These are phyloP conservation scores for Eucalyptus decipiens DNA, from an alignment of 345 rosid genomes.

Conservation along the genomic window DNA sequence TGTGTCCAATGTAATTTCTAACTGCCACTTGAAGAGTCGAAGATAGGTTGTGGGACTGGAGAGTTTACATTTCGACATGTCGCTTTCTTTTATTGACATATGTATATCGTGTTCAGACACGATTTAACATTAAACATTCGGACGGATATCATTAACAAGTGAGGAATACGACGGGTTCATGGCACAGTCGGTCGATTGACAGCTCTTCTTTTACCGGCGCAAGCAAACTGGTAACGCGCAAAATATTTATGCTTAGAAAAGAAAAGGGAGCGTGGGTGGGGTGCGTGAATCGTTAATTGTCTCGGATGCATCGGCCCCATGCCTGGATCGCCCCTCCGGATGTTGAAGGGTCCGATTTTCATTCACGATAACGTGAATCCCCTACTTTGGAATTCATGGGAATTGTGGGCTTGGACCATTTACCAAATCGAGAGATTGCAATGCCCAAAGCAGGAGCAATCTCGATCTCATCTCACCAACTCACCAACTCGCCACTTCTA, in stretches of 20 bases:
- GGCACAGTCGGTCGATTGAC: background rate
- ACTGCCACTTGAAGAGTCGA: background rate
- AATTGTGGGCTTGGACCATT: background rate
- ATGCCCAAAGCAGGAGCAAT: background rate
- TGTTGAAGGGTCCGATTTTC: background rate
- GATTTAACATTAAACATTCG: background rate
- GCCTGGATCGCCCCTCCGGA: background rate
- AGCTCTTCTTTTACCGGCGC: background rate
- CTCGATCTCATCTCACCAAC: background rate
- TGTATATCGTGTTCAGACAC: background rate
- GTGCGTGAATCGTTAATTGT: background rate
- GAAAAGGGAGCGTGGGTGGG: background rate
- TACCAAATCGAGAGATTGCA: background rate
- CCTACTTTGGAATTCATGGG: background rate
- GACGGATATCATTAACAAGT: background rate
- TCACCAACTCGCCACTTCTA: background rate
- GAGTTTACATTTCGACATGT: background rate
- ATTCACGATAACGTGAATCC: background rate
- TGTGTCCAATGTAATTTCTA: background rate
- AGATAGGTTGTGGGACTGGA: background rate
- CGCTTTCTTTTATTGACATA: background rate
- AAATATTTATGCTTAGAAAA: background rate
- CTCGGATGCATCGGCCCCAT: background rate
- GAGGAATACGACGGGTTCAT: background rate
- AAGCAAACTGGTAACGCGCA: background rate